These are phyloP conservation scores for Trichosporon ovoides DNA, from an alignment of 1,284 basidiomycete species.

Conservation along the genomic window DNA sequence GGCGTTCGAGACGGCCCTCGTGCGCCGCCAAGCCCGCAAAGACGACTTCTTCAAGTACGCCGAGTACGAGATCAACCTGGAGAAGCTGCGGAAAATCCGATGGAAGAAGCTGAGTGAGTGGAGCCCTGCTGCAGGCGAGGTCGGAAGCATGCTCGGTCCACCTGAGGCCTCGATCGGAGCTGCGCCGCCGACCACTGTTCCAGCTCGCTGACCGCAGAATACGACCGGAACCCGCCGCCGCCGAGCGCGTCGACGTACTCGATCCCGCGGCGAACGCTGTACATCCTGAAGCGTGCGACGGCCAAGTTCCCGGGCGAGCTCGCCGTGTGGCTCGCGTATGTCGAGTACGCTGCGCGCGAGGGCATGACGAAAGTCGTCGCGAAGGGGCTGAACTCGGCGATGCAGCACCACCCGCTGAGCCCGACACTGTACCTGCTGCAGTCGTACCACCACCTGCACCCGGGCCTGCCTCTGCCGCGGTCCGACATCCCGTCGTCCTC, in stretches of 20 bases:
- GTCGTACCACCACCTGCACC: constrained; percentile 75
- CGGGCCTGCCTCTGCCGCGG: constrained; percentile 61
- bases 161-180: too few species aligned
- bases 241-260: constrained; percentile 74
- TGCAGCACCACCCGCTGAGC: constrained; percentile 77
- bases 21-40: constrained; percentile 76
- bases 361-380: constrained; percentile 75
- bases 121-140: background rate
- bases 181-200: background rate
- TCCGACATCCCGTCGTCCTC: constrained; percentile 35
- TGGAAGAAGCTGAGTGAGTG: constrained; percentile 65
- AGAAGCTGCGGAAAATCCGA: constrained; percentile 70
- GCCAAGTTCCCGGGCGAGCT: constrained; percentile 84
- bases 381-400: constrained; percentile 61
- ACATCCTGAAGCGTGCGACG: constrained; percentile 84
- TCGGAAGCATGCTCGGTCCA: too few species aligned
- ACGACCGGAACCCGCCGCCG: constrained; percentile 49
- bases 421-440: constrained; percentile 78
- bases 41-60: constrained; percentile 86
- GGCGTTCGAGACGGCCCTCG: constrained; percentile 72
- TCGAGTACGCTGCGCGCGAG: constrained; percentile 73
- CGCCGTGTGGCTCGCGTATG: constrained; percentile 80
- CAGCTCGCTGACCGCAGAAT: constrained; percentile 21
- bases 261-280: constrained; percentile 72
- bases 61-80: constrained; percentile 84